These are phyloP conservation scores for Penicillium sp. DNA, from an alignment of 2,329 filamentous ascomycete genomes.

Conservation along the genomic window DNA sequence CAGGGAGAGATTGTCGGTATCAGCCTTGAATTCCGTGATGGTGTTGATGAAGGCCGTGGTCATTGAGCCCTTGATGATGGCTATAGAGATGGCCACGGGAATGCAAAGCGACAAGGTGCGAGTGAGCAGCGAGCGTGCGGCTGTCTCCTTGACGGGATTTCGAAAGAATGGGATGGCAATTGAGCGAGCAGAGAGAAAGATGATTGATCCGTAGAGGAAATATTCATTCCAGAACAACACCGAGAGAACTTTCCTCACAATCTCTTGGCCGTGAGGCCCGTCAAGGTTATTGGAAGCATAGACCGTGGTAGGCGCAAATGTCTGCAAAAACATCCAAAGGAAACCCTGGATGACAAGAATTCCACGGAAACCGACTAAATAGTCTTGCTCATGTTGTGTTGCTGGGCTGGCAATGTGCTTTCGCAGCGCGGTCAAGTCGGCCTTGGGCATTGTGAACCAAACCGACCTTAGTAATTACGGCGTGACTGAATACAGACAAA, in stretches of 20 bases:
- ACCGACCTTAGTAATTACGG: neutral
- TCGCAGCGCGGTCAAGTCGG: constrained; percentile 1
- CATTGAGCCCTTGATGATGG: constrained; percentile 28
- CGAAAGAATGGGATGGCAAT: constrained; percentile 40
- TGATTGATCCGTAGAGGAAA: constrained; percentile 44
- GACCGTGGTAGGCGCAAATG: constrained; percentile 43
- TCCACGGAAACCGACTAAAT: constrained; percentile 13
- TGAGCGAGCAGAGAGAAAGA: constrained; percentile 44
- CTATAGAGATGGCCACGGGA: constrained; percentile 38
- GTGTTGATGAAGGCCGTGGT: constrained; percentile 28
- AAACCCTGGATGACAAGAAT: constrained; percentile 43
- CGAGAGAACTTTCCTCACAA: constrained; percentile 43
- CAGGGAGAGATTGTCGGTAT: constrained; percentile 34
- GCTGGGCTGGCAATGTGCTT: constrained; percentile 7
- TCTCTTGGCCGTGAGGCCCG: constrained; percentile 35
- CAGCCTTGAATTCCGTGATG: constrained; percentile 15
- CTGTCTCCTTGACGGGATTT: constrained; percentile 30
- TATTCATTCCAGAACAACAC: constrained; percentile 45
- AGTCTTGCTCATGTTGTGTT: constrained; percentile 36
- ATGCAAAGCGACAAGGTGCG: constrained; percentile 41
- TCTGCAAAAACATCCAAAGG: constrained; percentile 44
- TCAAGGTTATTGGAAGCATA: constrained; percentile 31
- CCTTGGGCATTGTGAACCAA: neutral
- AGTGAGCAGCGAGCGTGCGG: constrained; percentile 39
- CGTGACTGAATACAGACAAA: neutral